Percentiles rank a stretch among this genome's conserved stretches.
These are phyloP conservation scores for Tricholomella constricta DNA, from an alignment of 768 basidiomycete genomes.

Conservation along the genomic window DNA sequence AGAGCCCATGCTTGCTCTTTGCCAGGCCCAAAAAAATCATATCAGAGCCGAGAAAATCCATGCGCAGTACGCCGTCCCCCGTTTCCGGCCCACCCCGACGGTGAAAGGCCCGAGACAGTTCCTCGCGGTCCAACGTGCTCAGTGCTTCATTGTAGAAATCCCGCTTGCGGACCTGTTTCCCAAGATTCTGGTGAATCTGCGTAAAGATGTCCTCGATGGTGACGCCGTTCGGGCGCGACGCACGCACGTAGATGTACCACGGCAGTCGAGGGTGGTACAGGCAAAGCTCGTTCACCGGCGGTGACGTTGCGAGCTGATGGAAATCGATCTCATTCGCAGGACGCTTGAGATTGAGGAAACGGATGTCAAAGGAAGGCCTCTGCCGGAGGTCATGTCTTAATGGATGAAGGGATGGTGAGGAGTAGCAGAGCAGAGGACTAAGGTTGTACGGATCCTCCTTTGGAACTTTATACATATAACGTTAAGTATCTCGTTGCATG, in stretches of 20 bases:
- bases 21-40: conserved; percentile 36
- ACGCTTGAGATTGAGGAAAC: conserved; percentile 16
- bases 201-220: conserved; percentile 50
- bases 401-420: conserved; percentile 7
- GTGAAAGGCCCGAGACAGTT: conserved; percentile 40
- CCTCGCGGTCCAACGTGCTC: conserved; percentile 41
- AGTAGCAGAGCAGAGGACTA: conserved; percentile 13
- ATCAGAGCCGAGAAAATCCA: conserved; percentile 53
- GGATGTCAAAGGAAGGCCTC: conserved; percentile 12
- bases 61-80: conserved; percentile 38
- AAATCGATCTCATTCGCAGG: conserved; percentile 20
- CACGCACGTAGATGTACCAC: conserved; percentile 52
- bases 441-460: conserved; percentile 6
- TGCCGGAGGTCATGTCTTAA: conserved; percentile 18
- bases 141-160: conserved; percentile 52
- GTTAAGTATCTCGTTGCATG: background rate
- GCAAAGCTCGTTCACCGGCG: conserved; percentile 45
- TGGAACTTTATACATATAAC: background rate
- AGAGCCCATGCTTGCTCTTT: conserved; percentile 28
- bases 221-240: conserved; percentile 43
- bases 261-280: conserved; percentile 52
- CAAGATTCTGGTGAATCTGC: conserved; percentile 41
- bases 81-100: conserved; percentile 34
- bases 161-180: conserved; percentile 36
- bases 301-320: conserved; percentile 43